These are phyloP conservation scores for Astrothelium macrocarpum DNA, from an alignment of 495 filamentous ascomycete species.

Conservation along the genomic window DNA sequence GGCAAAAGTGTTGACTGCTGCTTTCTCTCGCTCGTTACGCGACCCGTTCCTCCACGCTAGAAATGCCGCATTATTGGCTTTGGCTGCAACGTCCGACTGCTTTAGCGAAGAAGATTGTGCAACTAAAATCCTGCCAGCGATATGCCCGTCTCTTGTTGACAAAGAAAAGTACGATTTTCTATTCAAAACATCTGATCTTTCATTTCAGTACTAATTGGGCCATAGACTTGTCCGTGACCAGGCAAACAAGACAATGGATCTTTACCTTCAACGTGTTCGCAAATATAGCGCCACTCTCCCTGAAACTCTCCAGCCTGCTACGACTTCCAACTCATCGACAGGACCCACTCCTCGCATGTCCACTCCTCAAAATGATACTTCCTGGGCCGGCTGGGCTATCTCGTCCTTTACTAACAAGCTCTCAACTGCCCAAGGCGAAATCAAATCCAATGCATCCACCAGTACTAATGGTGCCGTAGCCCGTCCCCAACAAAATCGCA, in stretches of 20 bases:
- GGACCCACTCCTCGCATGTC: slow-evolving; percentile 55
- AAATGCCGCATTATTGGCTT: slow-evolving; percentile 75
- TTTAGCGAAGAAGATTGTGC: slow-evolving; percentile 92
- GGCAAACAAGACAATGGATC: slow-evolving; percentile 78
- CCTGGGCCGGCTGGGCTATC: slow-evolving; percentile 96
- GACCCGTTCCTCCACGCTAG: slow-evolving; percentile 93
- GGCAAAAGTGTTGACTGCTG: slow-evolving; percentile 83
- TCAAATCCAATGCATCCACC: slow-evolving; percentile 45
- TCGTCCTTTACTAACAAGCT: slow-evolving; percentile 98
- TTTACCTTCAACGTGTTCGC: slow-evolving; percentile 76
- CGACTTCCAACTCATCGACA: slow-evolving; percentile 32
- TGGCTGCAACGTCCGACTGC: slow-evolving; percentile 72
- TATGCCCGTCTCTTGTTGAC: slow-evolving; percentile 74
- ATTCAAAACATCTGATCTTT: neutral
- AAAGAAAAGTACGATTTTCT: slow-evolving; percentile 60
- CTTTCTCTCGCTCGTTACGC: slow-evolving; percentile 76
- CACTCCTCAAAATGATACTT: slow-evolving; percentile 59
- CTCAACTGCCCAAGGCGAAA: slow-evolving; percentile 71
- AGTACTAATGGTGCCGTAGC: slow-evolving; percentile 19
- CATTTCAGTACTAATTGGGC: slow-evolving; percentile 15
- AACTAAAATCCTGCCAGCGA: slow-evolving; percentile 62
- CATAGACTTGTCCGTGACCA: slow-evolving; percentile 67
- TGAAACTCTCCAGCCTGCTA: slow-evolving; percentile 58
- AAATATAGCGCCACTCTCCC: slow-evolving; percentile 69
- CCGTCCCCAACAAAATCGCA: neutral